Percentiles rank a stretch among this genome's conserved stretches.
These are phyloP conservation scores for Larix sibirica DNA, from an alignment of 83 land plant species.

Conservation along the genomic window DNA sequence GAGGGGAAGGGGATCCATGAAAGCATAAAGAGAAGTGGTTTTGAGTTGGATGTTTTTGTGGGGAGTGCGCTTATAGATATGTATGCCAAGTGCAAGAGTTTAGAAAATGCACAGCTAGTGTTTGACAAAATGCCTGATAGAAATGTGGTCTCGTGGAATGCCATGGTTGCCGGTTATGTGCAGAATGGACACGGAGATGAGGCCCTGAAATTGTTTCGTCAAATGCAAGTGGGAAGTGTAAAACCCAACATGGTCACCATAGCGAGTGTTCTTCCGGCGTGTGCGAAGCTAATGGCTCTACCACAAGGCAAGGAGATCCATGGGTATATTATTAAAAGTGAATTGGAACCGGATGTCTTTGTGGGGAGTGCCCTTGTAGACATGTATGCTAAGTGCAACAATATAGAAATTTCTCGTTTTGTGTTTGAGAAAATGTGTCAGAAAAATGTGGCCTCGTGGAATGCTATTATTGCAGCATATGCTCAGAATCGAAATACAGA, in stretches of 20 bases:
- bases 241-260: constrained; percentile 42
- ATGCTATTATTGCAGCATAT: constrained; percentile 56
- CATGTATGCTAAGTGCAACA: constrained; percentile 63
- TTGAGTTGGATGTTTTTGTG: constrained; percentile 4
- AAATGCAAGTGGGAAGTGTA: constrained; percentile 30
- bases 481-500: constrained; percentile 46
- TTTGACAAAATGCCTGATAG: constrained; percentile 34
- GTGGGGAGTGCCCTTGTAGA: constrained; percentile 52
- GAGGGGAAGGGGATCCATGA: constrained; percentile 14
- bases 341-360: constrained; percentile 28
- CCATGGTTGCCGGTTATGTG: constrained; percentile 53
- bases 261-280: constrained; percentile 33
- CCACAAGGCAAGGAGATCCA: constrained; percentile 50
- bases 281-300: constrained; percentile 30
- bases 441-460: constrained; percentile 52
- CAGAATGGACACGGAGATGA: constrained; percentile 37
- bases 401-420: constrained; percentile 26
- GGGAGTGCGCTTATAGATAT: constrained; percentile 36
- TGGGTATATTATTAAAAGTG: constrained; percentile 34
- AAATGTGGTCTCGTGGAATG: constrained; percentile 50
- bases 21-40: constrained; percentile 4
- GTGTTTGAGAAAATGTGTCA: constrained; percentile 38
- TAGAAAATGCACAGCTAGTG: constrained; percentile 28
- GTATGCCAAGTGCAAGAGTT: constrained; percentile 59
- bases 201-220: constrained; percentile 21